Evolutionary conservation across 495 filamentous ascomycete species (phyloP).

Genomic region (Lasiosphaeriaceae sp.): DNA sequence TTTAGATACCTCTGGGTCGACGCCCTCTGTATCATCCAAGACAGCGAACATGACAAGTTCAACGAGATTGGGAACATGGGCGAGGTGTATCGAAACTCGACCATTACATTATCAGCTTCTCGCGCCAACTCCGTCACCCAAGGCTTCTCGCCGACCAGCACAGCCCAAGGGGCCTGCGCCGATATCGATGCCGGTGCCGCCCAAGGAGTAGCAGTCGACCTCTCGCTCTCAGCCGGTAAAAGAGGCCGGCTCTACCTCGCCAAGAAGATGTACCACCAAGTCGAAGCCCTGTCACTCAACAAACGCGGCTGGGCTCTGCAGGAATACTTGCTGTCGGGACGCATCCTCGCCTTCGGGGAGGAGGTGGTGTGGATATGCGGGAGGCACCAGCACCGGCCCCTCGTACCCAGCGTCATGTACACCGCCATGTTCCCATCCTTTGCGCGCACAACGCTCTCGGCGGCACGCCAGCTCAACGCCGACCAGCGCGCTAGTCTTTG

Average conservation of each 20-base stretch:
- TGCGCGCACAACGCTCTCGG: background rate
- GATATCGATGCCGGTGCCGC: background rate
- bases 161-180: background rate
- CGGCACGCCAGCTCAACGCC: background rate
- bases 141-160: background rate
- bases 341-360: background rate
- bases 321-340: background rate
- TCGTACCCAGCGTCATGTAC: background rate
- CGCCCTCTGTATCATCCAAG: background rate
- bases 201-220: background rate
- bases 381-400: background rate
- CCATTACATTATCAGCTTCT: background rate
- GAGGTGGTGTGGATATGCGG: background rate
- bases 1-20: background rate
- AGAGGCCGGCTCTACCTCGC: background rate
- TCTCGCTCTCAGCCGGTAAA: background rate
- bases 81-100: background rate
- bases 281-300: background rate
- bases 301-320: background rate
- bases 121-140: background rate
- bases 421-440: background rate
- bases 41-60: background rate
- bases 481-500: background rate
- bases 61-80: background rate
- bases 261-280: background rate